Percentiles rank a stretch among this genome's conserved stretches.
Conservation (phyloP, 2,329 filamentous ascomycete species). For the Monilinia fructicola region DNA sequence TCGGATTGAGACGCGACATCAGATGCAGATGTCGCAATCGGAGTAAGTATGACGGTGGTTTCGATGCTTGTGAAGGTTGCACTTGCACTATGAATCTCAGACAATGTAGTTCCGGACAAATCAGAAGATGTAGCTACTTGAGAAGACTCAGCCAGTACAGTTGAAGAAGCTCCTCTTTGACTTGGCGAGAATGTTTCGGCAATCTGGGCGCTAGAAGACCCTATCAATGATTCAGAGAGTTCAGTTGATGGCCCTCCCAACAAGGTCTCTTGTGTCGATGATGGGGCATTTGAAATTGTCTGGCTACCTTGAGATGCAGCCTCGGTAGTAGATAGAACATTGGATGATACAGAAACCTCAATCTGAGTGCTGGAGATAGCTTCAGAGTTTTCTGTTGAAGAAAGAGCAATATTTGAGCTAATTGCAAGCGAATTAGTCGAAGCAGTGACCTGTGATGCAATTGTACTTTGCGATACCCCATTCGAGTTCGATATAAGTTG, state of each 20-base stretch:
- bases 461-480: neutral
- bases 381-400: neutral
- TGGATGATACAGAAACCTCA: neutral
- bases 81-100: neutral
- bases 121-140: neutral
- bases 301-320: neutral
- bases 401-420: neutral
- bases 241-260: neutral
- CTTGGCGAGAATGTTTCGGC: neutral
- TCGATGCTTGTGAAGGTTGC: constrained; percentile 6
- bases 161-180: neutral
- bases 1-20: neutral
- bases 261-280: neutral
- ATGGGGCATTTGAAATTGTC: neutral
- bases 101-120: neutral
- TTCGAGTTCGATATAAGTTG: neutral
- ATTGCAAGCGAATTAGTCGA: neutral
- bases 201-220: neutral
- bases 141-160: neutral
- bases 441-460: neutral
- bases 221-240: neutral
- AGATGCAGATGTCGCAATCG: neutral
- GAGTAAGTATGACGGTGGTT: neutral
- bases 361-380: neutral
- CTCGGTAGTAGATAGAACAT: neutral